Percentiles rank a stretch among this genome's conserved stretches.
Evolutionary conservation across 164 flowering plant genomes (phyloP).

Genomic region (Amborella trichopoda): DNA sequence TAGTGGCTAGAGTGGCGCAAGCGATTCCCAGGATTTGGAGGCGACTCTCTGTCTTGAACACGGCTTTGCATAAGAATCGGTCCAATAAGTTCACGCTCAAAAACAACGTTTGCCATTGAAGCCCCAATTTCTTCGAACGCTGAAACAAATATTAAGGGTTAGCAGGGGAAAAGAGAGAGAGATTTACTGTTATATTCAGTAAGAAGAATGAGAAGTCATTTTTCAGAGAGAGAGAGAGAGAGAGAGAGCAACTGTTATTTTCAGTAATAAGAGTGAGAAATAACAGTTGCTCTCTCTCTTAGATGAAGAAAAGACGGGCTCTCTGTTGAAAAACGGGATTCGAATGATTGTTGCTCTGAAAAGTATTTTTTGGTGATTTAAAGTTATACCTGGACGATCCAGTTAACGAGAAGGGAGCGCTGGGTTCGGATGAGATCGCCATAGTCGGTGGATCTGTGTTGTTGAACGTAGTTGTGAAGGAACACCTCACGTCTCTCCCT

Average conservation of each 20-base stretch:
- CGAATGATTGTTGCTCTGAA: too few relatives aligned
- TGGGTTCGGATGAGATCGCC: constrained; percentile 50
- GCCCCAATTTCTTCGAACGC: neutral
- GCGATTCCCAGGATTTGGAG: constrained; percentile 80
- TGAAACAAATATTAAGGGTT: neutral
- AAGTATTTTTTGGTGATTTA: too few relatives aligned
- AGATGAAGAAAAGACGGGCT: neutral
- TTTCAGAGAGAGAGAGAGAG: neutral
- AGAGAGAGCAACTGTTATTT: neutral
- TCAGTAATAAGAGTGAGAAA: neutral
- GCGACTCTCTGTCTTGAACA: constrained; percentile 43
- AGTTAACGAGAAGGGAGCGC: constrained; percentile 56
- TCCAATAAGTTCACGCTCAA: constrained; percentile 68
- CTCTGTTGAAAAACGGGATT: neutral
- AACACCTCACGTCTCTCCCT: constrained; percentile 56
- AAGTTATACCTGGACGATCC: constrained; percentile 68
- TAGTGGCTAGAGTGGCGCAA: constrained; percentile 74
- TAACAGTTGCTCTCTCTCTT: neutral
- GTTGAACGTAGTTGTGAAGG: constrained; percentile 34
- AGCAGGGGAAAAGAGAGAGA: neutral
- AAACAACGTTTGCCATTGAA: constrained; percentile 70
- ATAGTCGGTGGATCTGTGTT: constrained; percentile 30
- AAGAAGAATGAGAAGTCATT: neutral
- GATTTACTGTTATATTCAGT: neutral
- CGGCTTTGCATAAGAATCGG: constrained; percentile 62